These are phyloP conservation scores for Pseudogymnoascus sp. DNA, from an alignment of 2,329 filamentous ascomycete species.

Conservation along the genomic window DNA sequence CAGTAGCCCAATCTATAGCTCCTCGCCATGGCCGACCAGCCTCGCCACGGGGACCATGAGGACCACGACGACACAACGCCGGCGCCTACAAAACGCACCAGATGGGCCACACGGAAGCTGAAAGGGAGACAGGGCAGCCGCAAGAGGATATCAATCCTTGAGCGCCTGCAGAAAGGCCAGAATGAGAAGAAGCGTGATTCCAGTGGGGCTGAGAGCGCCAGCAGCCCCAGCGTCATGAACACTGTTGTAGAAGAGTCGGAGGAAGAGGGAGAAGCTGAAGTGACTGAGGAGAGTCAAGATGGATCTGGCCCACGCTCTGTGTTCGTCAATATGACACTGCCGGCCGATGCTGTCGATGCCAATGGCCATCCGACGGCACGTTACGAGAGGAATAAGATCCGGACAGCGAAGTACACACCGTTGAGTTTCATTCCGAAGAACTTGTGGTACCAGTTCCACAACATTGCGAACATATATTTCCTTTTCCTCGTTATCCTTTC, in stretches of 20 bases:
- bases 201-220: constrained; percentile 26
- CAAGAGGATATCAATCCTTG: constrained; percentile 78
- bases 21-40: constrained; percentile 25
- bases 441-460: constrained; percentile 95
- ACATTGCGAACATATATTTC: constrained; percentile 98
- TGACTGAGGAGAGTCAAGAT: constrained; percentile 32
- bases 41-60: constrained; percentile 6
- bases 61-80: constrained; percentile 37
- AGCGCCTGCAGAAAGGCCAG: constrained; percentile 61
- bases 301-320: constrained; percentile 47
- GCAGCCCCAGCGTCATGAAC: constrained; percentile 17
- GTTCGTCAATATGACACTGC: constrained; percentile 82
- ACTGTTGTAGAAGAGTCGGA: constrained; percentile 8
- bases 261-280: constrained; percentile 23
- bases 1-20: constrained; percentile 10
- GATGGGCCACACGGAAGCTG: constrained; percentile 94
- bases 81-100: constrained; percentile 65
- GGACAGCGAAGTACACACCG: constrained; percentile 95
- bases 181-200: constrained; percentile 63
- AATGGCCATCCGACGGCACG: constrained; percentile 64
- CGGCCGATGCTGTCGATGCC: constrained; percentile 67
- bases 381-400: constrained; percentile 90
- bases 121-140: constrained; percentile 64
- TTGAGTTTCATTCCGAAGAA: constrained; percentile 95
- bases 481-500: constrained; percentile 89